Evolutionary conservation across 129 eudicot species (phyloP).

Genomic region (Artemisia annua): DNA sequence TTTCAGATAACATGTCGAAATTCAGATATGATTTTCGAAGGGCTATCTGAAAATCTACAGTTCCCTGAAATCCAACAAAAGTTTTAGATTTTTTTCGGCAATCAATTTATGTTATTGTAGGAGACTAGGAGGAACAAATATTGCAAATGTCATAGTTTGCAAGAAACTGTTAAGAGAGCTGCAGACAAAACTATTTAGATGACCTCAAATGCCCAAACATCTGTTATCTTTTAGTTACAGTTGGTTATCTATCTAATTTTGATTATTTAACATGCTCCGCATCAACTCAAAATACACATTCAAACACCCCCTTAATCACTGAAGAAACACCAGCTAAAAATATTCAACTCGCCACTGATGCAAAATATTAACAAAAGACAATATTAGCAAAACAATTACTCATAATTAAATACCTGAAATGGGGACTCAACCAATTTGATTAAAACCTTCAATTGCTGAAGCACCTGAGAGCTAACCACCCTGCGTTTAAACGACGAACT

Average conservation of each 20-base stretch:
- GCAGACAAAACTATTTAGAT: too few species aligned
- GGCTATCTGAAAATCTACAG: too few species aligned
- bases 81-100: too few species aligned
- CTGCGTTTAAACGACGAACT: conserved; percentile 65
- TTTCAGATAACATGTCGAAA: too few species aligned
- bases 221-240: not conserved
- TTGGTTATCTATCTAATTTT: not conserved
- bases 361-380: not conserved
- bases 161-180: not conserved
- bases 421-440: conserved; percentile 75
- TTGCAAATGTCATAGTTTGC: not conserved
- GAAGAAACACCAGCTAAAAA: not conserved
- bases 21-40: too few species aligned
- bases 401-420: conserved; percentile 62
- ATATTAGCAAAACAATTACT: not conserved
- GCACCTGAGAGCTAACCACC: conserved; percentile 58
- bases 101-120: not conserved
- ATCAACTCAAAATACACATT: not conserved
- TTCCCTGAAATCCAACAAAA: too few species aligned
- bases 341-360: not conserved
- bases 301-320: not conserved
- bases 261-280: not conserved
- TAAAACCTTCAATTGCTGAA: conserved; percentile 68
- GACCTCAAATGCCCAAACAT: not conserved
- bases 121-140: not conserved